Conservation (phyloP, 1,139 yeast genomes). For the Sugiyamaella xylanicola region DNA sequence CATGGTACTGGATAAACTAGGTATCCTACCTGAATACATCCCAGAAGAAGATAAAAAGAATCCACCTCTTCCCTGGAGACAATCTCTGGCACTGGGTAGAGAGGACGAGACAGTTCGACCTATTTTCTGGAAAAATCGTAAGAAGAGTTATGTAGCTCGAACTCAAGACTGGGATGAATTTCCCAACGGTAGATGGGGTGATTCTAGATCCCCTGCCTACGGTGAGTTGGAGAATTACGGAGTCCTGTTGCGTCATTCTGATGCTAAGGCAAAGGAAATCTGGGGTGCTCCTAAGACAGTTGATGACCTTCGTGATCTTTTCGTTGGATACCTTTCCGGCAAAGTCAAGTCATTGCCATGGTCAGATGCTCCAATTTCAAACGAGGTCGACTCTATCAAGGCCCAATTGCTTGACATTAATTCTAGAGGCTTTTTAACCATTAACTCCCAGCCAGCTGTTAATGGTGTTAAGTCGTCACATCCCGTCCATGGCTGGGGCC, state of each 20-base stretch:
- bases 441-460: constrained; percentile 94
- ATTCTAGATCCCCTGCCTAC: constrained; percentile 89
- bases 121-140: constrained; percentile 94
- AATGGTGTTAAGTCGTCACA: constrained; percentile 77
- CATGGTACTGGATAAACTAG: constrained; percentile 79
- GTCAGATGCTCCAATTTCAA: constrained; percentile 88
- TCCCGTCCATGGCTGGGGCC: constrained; percentile 91
- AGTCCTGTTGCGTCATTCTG: constrained; percentile 55
- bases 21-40: constrained; percentile 48
- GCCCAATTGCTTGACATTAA: constrained; percentile 64
- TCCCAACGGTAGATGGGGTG: constrained; percentile 96
- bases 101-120: constrained; percentile 86
- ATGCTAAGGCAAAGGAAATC: constrained; percentile 72
- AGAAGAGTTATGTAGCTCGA: constrained; percentile 84
- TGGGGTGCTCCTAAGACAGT: constrained; percentile 81
- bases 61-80: constrained; percentile 79
- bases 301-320: constrained; percentile 61
- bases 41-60: constrained; percentile 27
- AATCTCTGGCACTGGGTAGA: constrained; percentile 80
- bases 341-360: constrained; percentile 81
- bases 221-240: constrained; percentile 73
- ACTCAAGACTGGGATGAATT: constrained; percentile 95
- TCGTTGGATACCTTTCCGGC: constrained; percentile 68
- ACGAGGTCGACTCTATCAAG: constrained; percentile 70
- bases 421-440: constrained; percentile 67